phyloP scores from a whole-genome alignment of 1,284 basidiomycete genomes.

The Chalciporus sp. region DNA sequence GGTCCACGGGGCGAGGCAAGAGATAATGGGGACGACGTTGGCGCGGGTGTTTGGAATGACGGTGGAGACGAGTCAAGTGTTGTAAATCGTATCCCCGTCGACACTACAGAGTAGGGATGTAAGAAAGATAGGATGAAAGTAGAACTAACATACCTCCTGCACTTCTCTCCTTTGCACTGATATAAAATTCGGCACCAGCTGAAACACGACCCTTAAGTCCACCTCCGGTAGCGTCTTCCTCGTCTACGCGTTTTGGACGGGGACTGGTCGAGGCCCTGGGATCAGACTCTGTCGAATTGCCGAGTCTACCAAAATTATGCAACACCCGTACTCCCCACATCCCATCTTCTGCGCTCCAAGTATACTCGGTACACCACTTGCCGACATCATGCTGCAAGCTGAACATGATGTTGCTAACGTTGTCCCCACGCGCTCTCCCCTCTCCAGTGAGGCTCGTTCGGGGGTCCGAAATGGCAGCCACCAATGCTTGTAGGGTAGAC shows the following conservation, averaged over 20 bases:
- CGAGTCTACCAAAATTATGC: slow-evolving; percentile 85
- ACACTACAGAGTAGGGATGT: slow-evolving; percentile 55
- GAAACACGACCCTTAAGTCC: slow-evolving; percentile 89
- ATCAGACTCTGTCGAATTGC: slow-evolving; percentile 36
- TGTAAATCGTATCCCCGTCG: slow-evolving; percentile 90
- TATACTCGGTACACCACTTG: slow-evolving; percentile 92
- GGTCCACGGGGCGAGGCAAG: slow-evolving; percentile 32
- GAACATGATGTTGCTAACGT: slow-evolving; percentile 79
- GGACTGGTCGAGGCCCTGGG: slow-evolving; percentile 24
- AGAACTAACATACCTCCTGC: slow-evolving; percentile 67
- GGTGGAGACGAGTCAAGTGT: slow-evolving; percentile 78
- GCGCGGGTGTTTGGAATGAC: slow-evolving; percentile 52
- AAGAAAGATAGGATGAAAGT: not conserved
- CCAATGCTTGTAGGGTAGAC: slow-evolving; percentile 68
- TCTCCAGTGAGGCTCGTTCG: slow-evolving; percentile 49
- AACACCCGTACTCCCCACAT: slow-evolving; percentile 92
- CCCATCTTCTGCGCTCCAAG: slow-evolving; percentile 90
- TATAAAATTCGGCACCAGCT: slow-evolving; percentile 92
- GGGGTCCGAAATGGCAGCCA: slow-evolving; percentile 78
- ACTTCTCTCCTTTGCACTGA: slow-evolving; percentile 91
- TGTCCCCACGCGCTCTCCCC: slow-evolving; percentile 44
- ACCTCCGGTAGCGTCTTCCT: slow-evolving; percentile 88
- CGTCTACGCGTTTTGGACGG: slow-evolving; percentile 71
- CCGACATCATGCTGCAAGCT: slow-evolving; percentile 92
- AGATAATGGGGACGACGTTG: slow-evolving; percentile 39